A percentile compares a stretch with the other conserved stretches of the same genome.
Conservation (phyloP, 2,329 filamentous ascomycete species). For the Xylariaceae sp. region DNA sequence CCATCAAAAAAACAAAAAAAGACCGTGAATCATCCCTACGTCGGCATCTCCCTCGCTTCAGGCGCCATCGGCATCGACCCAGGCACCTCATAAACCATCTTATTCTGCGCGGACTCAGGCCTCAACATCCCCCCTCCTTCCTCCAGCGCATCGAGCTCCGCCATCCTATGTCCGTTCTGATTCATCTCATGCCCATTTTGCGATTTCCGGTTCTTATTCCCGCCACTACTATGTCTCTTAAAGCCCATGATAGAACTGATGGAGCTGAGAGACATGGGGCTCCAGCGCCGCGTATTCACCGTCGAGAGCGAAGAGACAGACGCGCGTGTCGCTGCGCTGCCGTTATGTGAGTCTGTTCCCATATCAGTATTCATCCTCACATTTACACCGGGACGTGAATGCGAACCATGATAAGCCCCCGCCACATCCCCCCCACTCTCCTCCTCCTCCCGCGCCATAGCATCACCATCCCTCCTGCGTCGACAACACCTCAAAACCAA, state of each 20-base stretch:
- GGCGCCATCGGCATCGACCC: slow-evolving; percentile 6
- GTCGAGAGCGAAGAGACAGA: slow-evolving; percentile 1
- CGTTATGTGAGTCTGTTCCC: neutral
- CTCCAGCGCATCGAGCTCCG: slow-evolving; percentile 13
- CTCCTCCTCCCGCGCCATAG: neutral
- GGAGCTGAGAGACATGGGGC: slow-evolving; percentile 9
- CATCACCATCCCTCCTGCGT: slow-evolving; percentile 2
- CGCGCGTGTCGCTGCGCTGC: neutral
- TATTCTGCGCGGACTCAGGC: neutral
- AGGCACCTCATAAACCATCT: slow-evolving; percentile 12
- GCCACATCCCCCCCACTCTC: too few relatives aligned
- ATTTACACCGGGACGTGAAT: too few relatives aligned
- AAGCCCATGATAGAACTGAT: neutral
- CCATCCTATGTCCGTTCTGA: neutral
- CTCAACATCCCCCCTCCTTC: neutral
- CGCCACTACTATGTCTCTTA: neutral
- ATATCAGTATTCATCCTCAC: too few relatives aligned
- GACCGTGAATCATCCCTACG: neutral
- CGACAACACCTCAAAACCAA: slow-evolving; percentile 13
- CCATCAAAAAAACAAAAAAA: neutral
- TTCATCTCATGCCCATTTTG: neutral
- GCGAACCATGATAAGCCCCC: too few relatives aligned
- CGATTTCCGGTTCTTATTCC: neutral
- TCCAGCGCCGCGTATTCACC: neutral
- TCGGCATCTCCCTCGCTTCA: neutral